These are phyloP conservation scores for Chlamydomonas incerta DNA, from an alignment of 139 green algal species.

Conservation along the genomic window DNA sequence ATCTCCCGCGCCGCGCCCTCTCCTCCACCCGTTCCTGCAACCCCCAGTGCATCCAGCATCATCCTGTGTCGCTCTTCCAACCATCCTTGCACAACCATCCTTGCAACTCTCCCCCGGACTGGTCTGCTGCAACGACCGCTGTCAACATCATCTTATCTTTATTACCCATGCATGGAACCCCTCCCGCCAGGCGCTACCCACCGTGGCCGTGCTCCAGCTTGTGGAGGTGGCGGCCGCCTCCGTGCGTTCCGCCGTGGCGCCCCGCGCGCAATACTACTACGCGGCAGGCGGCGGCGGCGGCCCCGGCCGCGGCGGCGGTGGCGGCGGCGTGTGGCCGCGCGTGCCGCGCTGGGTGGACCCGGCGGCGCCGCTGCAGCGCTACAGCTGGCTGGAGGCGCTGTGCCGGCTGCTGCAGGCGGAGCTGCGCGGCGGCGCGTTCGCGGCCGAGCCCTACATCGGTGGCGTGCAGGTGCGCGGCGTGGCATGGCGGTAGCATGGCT, in stretches of 20 bases:
- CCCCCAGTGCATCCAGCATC: no score
- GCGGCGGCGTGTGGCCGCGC: conserved; percentile 27
- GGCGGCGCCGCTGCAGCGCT: conserved; percentile 49
- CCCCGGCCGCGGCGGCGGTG: not conserved
- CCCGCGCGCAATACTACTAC: not conserved
- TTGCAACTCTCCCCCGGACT: no score
- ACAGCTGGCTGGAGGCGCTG: conserved; percentile 62
- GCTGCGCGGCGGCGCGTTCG: conserved; percentile 25
- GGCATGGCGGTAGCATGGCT: no score
- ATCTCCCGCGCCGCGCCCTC: no score
- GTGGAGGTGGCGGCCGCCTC: conserved; percentile 50
- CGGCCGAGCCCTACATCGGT: conserved; percentile 50
- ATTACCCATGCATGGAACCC: no score
- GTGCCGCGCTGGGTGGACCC: conserved; percentile 59
- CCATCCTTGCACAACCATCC: no score
- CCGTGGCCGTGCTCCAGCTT: conserved; percentile 50
- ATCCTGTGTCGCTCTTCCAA: no score
- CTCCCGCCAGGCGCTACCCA: conserved; percentile 45
- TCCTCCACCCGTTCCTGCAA: no score
- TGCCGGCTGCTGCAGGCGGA: conserved; percentile 62
- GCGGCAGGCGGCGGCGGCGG: not conserved
- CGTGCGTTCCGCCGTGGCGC: conserved; percentile 37
- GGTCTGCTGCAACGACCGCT: no score
- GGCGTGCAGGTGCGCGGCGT: conserved; percentile 51
- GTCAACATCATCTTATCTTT: no score